Conservation (phyloP, 164 flowering plant genomes). For the Litsea cubeba region DNA sequence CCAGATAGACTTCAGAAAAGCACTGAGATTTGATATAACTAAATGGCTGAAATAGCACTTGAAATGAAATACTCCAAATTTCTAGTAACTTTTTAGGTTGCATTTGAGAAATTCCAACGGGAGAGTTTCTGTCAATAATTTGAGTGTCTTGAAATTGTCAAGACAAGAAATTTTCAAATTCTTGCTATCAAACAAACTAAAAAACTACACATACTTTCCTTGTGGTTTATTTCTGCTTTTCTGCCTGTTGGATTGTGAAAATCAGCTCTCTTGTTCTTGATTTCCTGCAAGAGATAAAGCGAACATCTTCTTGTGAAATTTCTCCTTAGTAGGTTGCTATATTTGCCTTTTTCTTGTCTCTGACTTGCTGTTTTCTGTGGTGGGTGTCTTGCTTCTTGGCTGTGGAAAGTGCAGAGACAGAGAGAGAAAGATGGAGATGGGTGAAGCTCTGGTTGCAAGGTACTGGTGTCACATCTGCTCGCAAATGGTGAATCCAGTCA, state of each 20-base stretch:
- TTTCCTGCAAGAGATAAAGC: neutral
- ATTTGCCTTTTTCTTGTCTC: neutral
- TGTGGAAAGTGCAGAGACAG: neutral
- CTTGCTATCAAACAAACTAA: too few relatives aligned
- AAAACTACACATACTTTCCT: neutral
- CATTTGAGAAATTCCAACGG: too few relatives aligned
- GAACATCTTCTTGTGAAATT: neutral
- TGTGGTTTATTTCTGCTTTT: neutral
- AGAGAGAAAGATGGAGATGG: slow-evolving; percentile 34
- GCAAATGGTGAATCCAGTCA: slow-evolving; percentile 53
- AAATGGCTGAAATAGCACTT: too few relatives aligned
- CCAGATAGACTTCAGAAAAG: too few relatives aligned
- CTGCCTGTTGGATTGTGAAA: neutral
- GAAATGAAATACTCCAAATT: too few relatives aligned
- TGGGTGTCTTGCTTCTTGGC: neutral
- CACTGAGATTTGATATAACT: too few relatives aligned
- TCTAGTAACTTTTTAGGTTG: too few relatives aligned
- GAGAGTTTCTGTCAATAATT: too few relatives aligned
- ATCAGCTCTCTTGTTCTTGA: neutral
- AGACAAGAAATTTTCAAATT: too few relatives aligned
- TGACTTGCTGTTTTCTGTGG: neutral
- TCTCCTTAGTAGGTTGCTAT: neutral
- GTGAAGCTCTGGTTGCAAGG: slow-evolving; percentile 41
- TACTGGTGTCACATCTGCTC: slow-evolving; percentile 82
- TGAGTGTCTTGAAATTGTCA: too few relatives aligned